phyloP scores from a whole-genome alignment of 345 rosid genomes.

The Sapria himalayana region DNA sequence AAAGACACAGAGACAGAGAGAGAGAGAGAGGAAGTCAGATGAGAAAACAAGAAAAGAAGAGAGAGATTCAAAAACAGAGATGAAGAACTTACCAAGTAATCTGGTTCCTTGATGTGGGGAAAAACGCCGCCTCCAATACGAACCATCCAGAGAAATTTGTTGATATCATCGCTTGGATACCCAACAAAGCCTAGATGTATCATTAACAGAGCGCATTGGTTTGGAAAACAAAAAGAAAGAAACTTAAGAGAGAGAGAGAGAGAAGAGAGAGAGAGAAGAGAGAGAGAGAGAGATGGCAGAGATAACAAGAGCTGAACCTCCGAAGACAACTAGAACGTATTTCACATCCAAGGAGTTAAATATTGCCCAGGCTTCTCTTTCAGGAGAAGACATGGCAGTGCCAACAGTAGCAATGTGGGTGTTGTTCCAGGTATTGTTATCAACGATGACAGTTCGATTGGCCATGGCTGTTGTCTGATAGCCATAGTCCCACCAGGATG shows the following conservation, averaged over 20 bases:
- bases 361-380: constrained; percentile 97
- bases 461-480: constrained; percentile 99
- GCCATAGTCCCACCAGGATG: constrained; percentile 99
- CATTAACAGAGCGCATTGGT: no score
- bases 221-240: no score
- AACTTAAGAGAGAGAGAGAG: no score
- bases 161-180: constrained; percentile 96
- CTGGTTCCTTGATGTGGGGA: constrained; percentile 94
- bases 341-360: constrained; percentile 92
- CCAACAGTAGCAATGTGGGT: constrained; percentile 99
- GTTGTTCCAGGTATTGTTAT: constrained; percentile 97
- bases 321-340: constrained; percentile 94
- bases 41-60: neutral
- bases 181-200: constrained; percentile 97
- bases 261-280: no score
- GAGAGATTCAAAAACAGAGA: neutral
- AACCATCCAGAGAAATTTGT: constrained; percentile 98
- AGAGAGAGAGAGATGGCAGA: no score
- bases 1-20: constrained; percentile 7
- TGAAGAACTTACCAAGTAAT: constrained; percentile 44
- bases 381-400: constrained; percentile 99
- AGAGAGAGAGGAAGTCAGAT: constrained; percentile 1
- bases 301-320: no score
- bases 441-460: constrained; percentile 92
- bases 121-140: constrained; percentile 98